These are phyloP conservation scores for Apodospora peruviana DNA, from an alignment of 495 filamentous ascomycete species.

Conservation along the genomic window DNA sequence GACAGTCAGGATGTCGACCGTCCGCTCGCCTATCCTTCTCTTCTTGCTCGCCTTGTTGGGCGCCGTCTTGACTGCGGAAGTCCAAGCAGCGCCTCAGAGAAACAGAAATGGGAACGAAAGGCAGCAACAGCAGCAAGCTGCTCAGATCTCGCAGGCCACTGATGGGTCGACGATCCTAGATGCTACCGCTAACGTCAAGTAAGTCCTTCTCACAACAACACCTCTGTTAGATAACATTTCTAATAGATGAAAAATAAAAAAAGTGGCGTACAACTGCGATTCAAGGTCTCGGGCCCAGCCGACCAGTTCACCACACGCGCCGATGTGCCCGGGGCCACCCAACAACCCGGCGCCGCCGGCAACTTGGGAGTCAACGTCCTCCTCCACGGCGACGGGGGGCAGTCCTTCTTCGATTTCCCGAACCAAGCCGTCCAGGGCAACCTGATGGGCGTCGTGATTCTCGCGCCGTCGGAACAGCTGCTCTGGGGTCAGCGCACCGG, in stretches of 20 bases:
- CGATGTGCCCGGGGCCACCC: slow-evolving; percentile 30
- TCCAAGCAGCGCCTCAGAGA: slow-evolving; percentile 25
- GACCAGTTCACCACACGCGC: slow-evolving; percentile 37
- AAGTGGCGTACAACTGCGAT: slow-evolving; percentile 40
- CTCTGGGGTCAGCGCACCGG: slow-evolving; percentile 48
- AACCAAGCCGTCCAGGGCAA: slow-evolving; percentile 43
- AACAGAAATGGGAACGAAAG: slow-evolving; percentile 6
- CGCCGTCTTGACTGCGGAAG: slow-evolving; percentile 2
- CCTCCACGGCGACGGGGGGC: slow-evolving; percentile 49
- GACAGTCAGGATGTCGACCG: slow-evolving; percentile 25
- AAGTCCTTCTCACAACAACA: too few species aligned
- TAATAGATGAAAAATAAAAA: too few species aligned
- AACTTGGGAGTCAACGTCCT: slow-evolving; percentile 41
- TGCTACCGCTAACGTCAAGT: slow-evolving; percentile 42
- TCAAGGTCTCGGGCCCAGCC: slow-evolving; percentile 42
- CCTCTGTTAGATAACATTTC: too few species aligned
- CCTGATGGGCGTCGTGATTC: slow-evolving; percentile 41
- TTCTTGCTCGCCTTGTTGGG: slow-evolving; percentile 15
- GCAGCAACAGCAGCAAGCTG: slow-evolving; percentile 28
- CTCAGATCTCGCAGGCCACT: slow-evolving; percentile 33
- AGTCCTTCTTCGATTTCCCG: slow-evolving; percentile 52
- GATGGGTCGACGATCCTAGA: slow-evolving; percentile 45
- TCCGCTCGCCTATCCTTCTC: slow-evolving; percentile 20
- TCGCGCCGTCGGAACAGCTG: slow-evolving; percentile 42
- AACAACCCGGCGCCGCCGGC: slow-evolving; percentile 23